A percentile compares a stretch with the other conserved stretches of the same genome.
Evolutionary conservation across 2,329 filamentous ascomycete species (phyloP).

Genomic region (Pseudogymnoascus sp.): DNA sequence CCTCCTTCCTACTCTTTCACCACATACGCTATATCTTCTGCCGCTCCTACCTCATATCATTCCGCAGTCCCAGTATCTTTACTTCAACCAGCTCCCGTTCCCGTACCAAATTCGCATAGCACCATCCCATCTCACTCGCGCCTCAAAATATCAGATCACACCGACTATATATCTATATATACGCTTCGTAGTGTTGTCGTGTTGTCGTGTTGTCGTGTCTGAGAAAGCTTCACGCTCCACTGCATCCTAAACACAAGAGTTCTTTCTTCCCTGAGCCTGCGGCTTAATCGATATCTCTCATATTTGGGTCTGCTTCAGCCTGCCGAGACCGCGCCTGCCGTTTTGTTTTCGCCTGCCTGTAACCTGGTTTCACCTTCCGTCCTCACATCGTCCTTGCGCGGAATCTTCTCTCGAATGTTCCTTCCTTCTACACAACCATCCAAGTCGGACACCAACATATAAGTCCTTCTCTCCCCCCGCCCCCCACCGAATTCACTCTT

Average conservation of each 20-base stretch:
- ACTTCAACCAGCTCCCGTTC: not conserved
- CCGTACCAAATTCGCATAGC: not conserved
- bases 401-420: slow-evolving; percentile 6
- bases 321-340: slow-evolving; percentile 1
- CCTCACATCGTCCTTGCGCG: not conserved
- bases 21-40: not conserved
- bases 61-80: not conserved
- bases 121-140: not conserved
- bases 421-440: not conserved
- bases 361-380: not conserved
- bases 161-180: not conserved
- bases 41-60: not conserved
- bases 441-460: not conserved
- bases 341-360: slow-evolving; percentile 2
- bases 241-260: not conserved
- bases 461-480: not conserved
- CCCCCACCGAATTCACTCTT: not conserved
- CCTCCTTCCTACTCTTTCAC: not conserved
- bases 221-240: not conserved
- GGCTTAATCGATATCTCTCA: not conserved
- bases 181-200: not conserved
- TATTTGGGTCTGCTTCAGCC: not conserved
- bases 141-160: not conserved
- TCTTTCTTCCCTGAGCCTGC: not conserved
- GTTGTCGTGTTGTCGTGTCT: not conserved